Conservation (phyloP, 176 grass and related monocot species). For the Zea luxurians region DNA sequence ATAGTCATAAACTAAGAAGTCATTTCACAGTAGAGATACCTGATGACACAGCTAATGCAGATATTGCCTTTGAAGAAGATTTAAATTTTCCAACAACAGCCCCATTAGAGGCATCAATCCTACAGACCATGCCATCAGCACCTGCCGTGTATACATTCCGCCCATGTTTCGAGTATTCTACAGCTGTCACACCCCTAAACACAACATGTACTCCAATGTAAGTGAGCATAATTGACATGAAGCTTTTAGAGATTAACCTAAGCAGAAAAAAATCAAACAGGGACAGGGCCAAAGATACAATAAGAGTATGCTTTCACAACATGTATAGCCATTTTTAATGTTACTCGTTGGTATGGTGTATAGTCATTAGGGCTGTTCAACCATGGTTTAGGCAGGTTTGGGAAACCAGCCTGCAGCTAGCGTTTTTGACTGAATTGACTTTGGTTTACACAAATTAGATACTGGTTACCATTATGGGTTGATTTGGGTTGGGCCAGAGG, state of each 20-base stretch:
- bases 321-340: not conserved
- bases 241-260: slow-evolving; percentile 19
- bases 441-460: not conserved
- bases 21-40: slow-evolving; percentile 48
- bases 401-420: not conserved
- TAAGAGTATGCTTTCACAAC: not conserved
- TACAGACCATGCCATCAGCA: slow-evolving; percentile 91
- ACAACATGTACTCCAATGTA: slow-evolving; percentile 8
- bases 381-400: not conserved
- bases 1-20: slow-evolving; percentile 2
- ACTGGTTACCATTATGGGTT: not conserved
- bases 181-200: slow-evolving; percentile 76
- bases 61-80: slow-evolving; percentile 80
- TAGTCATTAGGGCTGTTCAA: not conserved
- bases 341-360: not conserved
- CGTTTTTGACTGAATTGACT: not conserved
- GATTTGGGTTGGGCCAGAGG: not conserved
- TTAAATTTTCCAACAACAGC: slow-evolving; percentile 56
- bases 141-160: slow-evolving; percentile 68
- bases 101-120: slow-evolving; percentile 66
- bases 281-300: slow-evolving; percentile 29
- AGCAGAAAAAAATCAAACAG: slow-evolving; percentile 23
- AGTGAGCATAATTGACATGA: slow-evolving; percentile 12
- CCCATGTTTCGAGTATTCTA: slow-evolving; percentile 58
- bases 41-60: slow-evolving; percentile 77